Base-by-base conservation (phyloP, 441 rosid species). In the Pelargonium citronellum region DNA sequence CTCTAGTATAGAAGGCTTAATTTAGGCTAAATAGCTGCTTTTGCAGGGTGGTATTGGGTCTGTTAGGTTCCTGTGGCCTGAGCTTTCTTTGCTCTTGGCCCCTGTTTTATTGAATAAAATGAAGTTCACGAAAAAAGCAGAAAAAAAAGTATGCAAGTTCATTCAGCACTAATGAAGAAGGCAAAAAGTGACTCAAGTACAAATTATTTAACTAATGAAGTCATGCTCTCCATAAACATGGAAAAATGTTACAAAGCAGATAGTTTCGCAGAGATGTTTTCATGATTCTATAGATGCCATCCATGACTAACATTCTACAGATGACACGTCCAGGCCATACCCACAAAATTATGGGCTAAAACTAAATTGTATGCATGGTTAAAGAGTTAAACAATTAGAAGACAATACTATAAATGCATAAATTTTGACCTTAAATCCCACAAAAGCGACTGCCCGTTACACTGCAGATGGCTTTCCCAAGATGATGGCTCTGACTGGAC, bases 401-500 rank as follows among this genome's bases (percentile, higher is more conserved):
- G 46, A 30, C 15, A 68, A 64, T 41, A 71, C 61, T 37, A 30
- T 22, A 44, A 51, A 41, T 37, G 15, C 8, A 69, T 53, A 62
- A 12, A 66, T 69, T 67, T 81, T 73, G 73, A 95, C 99, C 99
- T 89, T 77, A 95, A 77, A 79, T 95, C 91, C 98, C 95, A 92
- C 78, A 95, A 66, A 78, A 95, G 87, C 57, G 99, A 92, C 70
- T 82, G 81, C 73, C 99, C 97, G 74, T 95, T 95, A 76, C 99
- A 95, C 79, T 95, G 99, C 76, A 89, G 91, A 84, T 95, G 85
- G 87, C 96, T 91, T 83, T 91, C 99, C 99, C 98, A 92, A 37
- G 98, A 87, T 62, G 98, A 81, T 16, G 83, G 74, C 86, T 95
- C 97, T n/a, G 99, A 95, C 80, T 95, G 99, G 75, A 88, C 92